phyloP scores from a whole-genome alignment of 495 filamentous ascomycete species.

The Chaetomium fimeti region DNA sequence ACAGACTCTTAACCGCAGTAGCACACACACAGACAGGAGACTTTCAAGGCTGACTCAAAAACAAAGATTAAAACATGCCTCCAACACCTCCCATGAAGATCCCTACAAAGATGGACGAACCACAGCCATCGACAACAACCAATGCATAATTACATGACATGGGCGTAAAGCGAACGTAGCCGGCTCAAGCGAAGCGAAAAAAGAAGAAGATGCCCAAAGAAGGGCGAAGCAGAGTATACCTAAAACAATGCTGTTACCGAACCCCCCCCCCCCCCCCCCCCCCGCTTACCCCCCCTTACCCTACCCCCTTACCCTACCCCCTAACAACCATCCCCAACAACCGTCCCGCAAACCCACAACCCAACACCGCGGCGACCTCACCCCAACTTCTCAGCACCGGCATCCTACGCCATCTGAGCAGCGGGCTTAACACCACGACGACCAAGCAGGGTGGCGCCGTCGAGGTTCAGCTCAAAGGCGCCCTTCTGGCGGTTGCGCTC shows the following conservation, averaged over 20 bases:
- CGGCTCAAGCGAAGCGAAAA: not conserved
- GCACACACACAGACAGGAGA: too few relatives aligned
- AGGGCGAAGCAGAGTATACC: not conserved
- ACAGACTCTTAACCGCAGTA: too few relatives aligned
- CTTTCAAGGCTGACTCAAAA: too few relatives aligned
- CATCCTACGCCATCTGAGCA: conserved; percentile 41
- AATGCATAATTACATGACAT: conserved; percentile 9
- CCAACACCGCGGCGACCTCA: not conserved
- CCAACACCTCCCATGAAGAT: conserved; percentile 5
- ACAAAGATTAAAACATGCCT: not conserved
- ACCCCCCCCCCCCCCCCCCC: not conserved
- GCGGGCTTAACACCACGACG: conserved; percentile 61
- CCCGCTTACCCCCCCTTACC: not conserved
- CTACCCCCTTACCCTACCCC: too few relatives aligned
- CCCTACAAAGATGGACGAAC: not conserved
- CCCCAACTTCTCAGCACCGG: not conserved
- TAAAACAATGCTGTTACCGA: conserved; percentile 3
- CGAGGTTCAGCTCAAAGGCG: conserved; percentile 86
- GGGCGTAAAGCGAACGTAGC: not conserved
- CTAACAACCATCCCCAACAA: not conserved
- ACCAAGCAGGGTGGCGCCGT: conserved; percentile 83
- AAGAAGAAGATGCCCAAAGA: not conserved
- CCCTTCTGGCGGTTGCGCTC: conserved; percentile 59
- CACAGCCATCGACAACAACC: not conserved
- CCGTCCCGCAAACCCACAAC: too few relatives aligned